These are phyloP conservation scores for Sporobolomyces roseus DNA, from an alignment of 768 basidiomycete species.

Conservation along the genomic window DNA sequence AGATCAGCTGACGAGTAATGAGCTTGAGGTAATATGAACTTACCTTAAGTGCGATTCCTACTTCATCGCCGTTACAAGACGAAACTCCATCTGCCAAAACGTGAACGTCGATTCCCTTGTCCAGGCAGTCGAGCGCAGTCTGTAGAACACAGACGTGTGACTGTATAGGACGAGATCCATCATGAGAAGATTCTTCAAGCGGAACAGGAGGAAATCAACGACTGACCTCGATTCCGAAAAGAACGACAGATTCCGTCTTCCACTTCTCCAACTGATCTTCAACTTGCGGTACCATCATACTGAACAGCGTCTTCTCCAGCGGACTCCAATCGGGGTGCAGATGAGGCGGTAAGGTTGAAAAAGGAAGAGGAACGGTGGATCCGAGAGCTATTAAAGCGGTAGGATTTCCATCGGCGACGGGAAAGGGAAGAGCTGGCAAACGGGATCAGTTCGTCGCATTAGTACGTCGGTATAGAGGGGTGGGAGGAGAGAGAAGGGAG, in stretches of 20 bases:
- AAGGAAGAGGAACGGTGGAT: slow-evolving; percentile 58
- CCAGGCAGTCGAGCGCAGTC: slow-evolving; percentile 65
- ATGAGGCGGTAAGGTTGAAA: slow-evolving; percentile 51
- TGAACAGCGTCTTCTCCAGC: slow-evolving; percentile 75
- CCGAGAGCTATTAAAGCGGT: slow-evolving; percentile 59
- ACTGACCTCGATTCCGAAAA: slow-evolving; percentile 84
- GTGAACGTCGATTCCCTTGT: slow-evolving; percentile 22
- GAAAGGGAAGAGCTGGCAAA: background rate
- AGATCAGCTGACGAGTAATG: too few species aligned
- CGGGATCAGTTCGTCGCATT: slow-evolving; percentile 6
- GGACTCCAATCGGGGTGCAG: slow-evolving; percentile 50
- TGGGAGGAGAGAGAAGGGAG: background rate
- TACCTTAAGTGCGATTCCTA: slow-evolving; percentile 63
- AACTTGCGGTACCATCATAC: slow-evolving; percentile 74
- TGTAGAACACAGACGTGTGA: slow-evolving; percentile 86
- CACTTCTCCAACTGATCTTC: slow-evolving; percentile 53
- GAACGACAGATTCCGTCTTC: slow-evolving; percentile 60
- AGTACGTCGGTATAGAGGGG: background rate
- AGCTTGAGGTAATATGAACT: slow-evolving; percentile 43
- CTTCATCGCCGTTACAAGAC: slow-evolving; percentile 72
- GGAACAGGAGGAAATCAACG: background rate
- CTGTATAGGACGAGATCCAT: slow-evolving; percentile 50
- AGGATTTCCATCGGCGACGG: background rate
- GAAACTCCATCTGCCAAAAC: slow-evolving; percentile 71
- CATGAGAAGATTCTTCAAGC: background rate